These are phyloP conservation scores for Lepidium didymum DNA, from an alignment of 345 rosid genomes.

Conservation along the genomic window DNA sequence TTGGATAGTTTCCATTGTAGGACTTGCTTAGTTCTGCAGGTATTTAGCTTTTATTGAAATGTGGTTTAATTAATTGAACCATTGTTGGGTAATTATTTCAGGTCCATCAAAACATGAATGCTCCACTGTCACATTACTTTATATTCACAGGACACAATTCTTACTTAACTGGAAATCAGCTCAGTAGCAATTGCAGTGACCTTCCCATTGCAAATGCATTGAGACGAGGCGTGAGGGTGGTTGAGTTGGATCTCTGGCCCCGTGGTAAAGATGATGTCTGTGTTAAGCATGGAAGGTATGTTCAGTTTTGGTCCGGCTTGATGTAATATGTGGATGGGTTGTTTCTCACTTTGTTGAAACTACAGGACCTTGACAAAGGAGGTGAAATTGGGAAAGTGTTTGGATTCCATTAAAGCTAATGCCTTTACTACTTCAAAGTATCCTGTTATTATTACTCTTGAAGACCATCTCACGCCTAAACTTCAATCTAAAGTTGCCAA, in stretches of 20 bases:
- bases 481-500: constrained; percentile 70
- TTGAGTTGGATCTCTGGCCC: constrained; percentile 96
- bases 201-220: constrained; percentile 77
- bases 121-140: constrained; percentile 85
- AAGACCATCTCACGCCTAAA: constrained; percentile 70
- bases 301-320: background rate
- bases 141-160: constrained; percentile 92
- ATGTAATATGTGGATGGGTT: background rate
- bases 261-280: constrained; percentile 51
- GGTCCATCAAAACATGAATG: constrained; percentile 85
- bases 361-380: constrained; percentile 77
- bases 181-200: constrained; percentile 90
- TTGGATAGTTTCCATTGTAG: background rate
- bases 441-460: constrained; percentile 71
- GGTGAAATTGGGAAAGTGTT: constrained; percentile 59
- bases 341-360: constrained; percentile 13
- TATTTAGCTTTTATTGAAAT: background rate
- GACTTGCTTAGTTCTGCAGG: background rate
- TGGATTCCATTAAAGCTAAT: constrained; percentile 57
- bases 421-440: constrained; percentile 60
- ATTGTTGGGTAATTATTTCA: constrained; percentile 23
- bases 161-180: constrained; percentile 88
- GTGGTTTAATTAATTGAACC: background rate
- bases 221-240: constrained; percentile 72
- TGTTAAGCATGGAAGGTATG: constrained; percentile 90